Percentiles rank a stretch among this genome's conserved stretches.
These are phyloP conservation scores for Clonostachys sp. DNA, from an alignment of 2,329 filamentous ascomycete genomes.

Conservation along the genomic window DNA sequence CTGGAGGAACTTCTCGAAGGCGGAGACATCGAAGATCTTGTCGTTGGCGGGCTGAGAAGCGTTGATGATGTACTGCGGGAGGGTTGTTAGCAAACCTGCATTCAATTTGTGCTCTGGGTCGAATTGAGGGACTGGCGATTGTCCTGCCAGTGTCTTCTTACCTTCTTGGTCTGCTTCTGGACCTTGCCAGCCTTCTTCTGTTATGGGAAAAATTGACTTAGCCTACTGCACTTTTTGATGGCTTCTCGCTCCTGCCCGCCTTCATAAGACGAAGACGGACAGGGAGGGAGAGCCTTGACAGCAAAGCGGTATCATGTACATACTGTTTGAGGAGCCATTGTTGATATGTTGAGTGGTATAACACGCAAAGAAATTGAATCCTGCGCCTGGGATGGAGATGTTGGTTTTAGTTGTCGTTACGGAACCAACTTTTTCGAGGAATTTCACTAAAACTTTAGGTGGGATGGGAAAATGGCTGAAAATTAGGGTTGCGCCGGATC, in stretches of 20 bases:
- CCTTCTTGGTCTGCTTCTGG: slow-evolving; percentile 86
- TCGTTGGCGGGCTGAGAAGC: slow-evolving; percentile 95
- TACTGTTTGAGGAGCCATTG: slow-evolving; percentile 90
- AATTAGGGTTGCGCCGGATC: slow-evolving; percentile 26
- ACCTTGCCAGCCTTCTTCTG: slow-evolving; percentile 64
- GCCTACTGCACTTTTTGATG: slow-evolving; percentile 77
- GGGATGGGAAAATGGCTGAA: slow-evolving; percentile 11
- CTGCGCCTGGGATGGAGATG: slow-evolving; percentile 56
- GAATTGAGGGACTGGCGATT: not conserved
- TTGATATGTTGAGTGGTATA: slow-evolving; percentile 32
- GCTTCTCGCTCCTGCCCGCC: slow-evolving; percentile 6
- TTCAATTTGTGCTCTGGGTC: not conserved
- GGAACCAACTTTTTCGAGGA: no score
- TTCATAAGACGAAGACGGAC: slow-evolving; percentile 4
- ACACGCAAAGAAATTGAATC: slow-evolving; percentile 70
- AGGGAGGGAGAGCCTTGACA: slow-evolving; percentile 55
- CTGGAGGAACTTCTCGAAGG: slow-evolving; percentile 99
- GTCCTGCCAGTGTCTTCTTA: slow-evolving; percentile 26
- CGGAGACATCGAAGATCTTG: slow-evolving; percentile 99
- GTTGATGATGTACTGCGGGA: slow-evolving; percentile 93
- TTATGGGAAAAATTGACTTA: slow-evolving; percentile 64
- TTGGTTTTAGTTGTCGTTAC: slow-evolving; percentile 4
- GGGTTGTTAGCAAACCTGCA: slow-evolving; percentile 3
- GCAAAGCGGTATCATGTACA: slow-evolving; percentile 86
- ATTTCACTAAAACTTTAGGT: slow-evolving; percentile 12